Evolutionary conservation across 139 green algal species (phyloP).

Genomic region (Haematococcus lacustris): DNA sequence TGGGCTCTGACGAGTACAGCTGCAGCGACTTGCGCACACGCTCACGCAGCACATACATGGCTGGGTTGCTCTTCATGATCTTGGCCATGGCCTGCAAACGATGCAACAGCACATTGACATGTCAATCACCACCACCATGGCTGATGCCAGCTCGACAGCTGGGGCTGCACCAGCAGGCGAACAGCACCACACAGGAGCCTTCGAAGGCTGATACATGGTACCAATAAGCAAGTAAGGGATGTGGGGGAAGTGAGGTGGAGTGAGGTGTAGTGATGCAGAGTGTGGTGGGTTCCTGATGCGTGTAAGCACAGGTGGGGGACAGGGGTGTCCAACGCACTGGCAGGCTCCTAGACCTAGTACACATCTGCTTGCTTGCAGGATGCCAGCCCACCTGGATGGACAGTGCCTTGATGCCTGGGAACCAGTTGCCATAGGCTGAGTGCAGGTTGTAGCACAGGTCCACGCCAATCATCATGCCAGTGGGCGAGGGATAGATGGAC

Average conservation of each 20-base stretch:
- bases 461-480: conserved; percentile 93
- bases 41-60: conserved; percentile 98
- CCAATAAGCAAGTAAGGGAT: no score
- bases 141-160: neutral
- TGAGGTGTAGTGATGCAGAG: no score
- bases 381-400: conserved; percentile 58
- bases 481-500: conserved; percentile 96
- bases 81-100: conserved; percentile 73
- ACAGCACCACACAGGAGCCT: no score
- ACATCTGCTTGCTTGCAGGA: neutral
- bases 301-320: neutral
- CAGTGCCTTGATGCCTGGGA: conserved; percentile 94
- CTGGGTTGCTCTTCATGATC: conserved; percentile 99
- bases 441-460: conserved; percentile 99
- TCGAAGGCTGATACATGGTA: neutral
- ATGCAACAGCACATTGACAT: neutral
- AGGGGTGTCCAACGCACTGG: neutral
- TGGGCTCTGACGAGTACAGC: conserved; percentile 97
- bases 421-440: conserved; percentile 96
- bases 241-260: no score
- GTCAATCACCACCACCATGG: neutral
- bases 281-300: neutral
- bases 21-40: conserved; percentile 96
- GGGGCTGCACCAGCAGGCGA: neutral
- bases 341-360: neutral